Conservation (phyloP, 805 yeast species). For the Suhomyces xylopsoci region DNA sequence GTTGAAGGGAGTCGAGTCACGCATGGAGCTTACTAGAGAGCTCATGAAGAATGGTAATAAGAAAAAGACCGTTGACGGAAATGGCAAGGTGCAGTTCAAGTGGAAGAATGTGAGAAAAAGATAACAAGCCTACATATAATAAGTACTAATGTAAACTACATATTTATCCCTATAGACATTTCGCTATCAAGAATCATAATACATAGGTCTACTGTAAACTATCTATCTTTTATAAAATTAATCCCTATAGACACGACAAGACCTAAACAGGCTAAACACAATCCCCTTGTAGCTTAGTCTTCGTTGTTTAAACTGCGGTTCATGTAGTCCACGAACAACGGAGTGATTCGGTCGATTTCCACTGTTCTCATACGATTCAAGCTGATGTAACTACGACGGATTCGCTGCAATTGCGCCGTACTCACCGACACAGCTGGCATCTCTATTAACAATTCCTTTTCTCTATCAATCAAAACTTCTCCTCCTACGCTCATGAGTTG, state of each 20-base stretch:
- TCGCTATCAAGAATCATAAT: no score
- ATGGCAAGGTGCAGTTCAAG: slow-evolving; percentile 71
- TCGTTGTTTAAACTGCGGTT: slow-evolving; percentile 53
- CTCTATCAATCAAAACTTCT: slow-evolving; percentile 43
- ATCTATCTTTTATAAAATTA: no score
- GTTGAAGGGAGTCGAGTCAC: slow-evolving; percentile 62
- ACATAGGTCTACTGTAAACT: not conserved
- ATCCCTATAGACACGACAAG: not conserved
- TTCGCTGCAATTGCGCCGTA: slow-evolving; percentile 76
- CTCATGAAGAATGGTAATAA: slow-evolving; percentile 88
- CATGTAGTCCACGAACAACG: slow-evolving; percentile 75
- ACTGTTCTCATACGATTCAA: slow-evolving; percentile 77
- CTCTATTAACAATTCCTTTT: slow-evolving; percentile 48
- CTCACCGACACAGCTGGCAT: slow-evolving; percentile 64
- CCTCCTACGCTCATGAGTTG: slow-evolving; percentile 50
- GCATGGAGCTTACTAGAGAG: slow-evolving; percentile 77
- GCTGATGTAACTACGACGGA: slow-evolving; percentile 78
- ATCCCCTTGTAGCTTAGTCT: slow-evolving; percentile 1
- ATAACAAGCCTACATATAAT: slow-evolving; percentile 14
- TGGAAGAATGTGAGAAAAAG: slow-evolving; percentile 81
- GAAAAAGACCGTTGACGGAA: slow-evolving; percentile 63
- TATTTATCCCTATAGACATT: no score
- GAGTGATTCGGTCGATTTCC: slow-evolving; percentile 63
- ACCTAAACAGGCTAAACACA: no score
- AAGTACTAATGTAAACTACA: not conserved